Evolutionary conservation across 495 filamentous ascomycete genomes (phyloP).

Genomic region (Evernia prunastri): DNA sequence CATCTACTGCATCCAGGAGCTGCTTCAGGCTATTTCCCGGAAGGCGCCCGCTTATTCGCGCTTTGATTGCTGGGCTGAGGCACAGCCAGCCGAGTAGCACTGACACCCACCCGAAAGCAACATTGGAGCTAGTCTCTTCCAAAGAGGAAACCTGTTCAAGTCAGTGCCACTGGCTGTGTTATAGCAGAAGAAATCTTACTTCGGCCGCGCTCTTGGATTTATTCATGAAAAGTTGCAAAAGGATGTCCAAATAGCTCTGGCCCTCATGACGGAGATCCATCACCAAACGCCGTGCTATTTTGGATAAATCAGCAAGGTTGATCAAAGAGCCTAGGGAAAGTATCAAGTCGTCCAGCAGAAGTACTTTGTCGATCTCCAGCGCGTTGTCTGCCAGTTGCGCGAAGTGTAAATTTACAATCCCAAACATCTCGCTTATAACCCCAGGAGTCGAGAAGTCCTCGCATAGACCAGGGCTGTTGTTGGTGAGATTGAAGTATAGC

Average conservation of each 20-base stretch:
- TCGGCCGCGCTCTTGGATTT: constrained; percentile 40
- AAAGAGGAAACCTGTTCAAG: constrained; percentile 67
- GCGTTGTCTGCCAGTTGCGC: constrained; percentile 36
- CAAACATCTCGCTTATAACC: constrained; percentile 51
- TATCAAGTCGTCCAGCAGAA: constrained; percentile 63
- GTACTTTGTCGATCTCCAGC: constrained; percentile 39
- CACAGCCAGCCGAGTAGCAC: constrained; percentile 78
- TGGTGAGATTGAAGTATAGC: constrained; percentile 80
- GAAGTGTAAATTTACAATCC: constrained; percentile 42
- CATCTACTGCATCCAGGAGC: constrained; percentile 71
- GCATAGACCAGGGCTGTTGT: constrained; percentile 65
- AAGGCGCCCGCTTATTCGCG: constrained; percentile 45
- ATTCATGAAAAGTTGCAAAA: constrained; percentile 40
- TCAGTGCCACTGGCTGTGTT: constrained; percentile 5
- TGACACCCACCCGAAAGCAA: constrained; percentile 85
- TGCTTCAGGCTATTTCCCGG: constrained; percentile 53
- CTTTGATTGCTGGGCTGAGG: constrained; percentile 47
- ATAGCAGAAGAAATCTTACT: constrained; percentile 32
- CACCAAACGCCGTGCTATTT: constrained; percentile 43
- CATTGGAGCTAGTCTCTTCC: constrained; percentile 75
- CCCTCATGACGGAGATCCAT: constrained; percentile 25
- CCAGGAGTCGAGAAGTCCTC: constrained; percentile 54
- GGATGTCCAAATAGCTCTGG: constrained; percentile 35
- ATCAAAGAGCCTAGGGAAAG: constrained; percentile 78
- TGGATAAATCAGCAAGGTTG: constrained; percentile 77